Conservation (phyloP, 1,284 basidiomycete genomes). For the Puccinia brachypodii region DNA sequence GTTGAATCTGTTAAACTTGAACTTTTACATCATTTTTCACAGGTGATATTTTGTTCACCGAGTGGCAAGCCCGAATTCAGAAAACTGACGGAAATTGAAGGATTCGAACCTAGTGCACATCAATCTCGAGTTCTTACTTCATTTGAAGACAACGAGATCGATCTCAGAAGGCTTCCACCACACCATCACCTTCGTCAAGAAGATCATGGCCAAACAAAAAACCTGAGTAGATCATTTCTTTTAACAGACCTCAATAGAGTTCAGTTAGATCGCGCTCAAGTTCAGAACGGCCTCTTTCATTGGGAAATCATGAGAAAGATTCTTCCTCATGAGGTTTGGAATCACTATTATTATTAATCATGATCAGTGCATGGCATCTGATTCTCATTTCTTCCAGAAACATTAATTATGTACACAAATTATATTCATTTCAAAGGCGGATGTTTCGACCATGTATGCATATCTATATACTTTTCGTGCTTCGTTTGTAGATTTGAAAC, state of each 20-base stretch:
- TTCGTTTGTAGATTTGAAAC: too few relatives aligned
- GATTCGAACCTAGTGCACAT: constrained; percentile 24
- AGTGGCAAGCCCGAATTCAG: constrained; percentile 1
- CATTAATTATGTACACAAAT: too few relatives aligned
- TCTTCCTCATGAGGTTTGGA: constrained; percentile 50
- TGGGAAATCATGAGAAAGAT: constrained; percentile 51
- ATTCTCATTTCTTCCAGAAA: too few relatives aligned
- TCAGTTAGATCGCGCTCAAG: constrained; percentile 8
- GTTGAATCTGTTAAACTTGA: not conserved
- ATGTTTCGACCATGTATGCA: too few relatives aligned
- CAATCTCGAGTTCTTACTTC: constrained; percentile 45
- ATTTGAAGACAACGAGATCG: constrained; percentile 49
- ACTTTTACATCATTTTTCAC: not conserved
- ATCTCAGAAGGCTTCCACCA: not conserved
- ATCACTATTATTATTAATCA: constrained; percentile 49
- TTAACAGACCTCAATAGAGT: constrained; percentile 32
- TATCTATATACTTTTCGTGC: too few relatives aligned
- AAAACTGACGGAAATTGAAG: constrained; percentile 34
- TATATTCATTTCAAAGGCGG: too few relatives aligned
- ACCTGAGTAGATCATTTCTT: not conserved
- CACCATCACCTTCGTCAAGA: not conserved
- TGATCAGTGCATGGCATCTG: too few relatives aligned
- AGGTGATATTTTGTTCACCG: constrained; percentile 39
- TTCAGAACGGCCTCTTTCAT: constrained; percentile 45
- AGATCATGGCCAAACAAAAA: not conserved